Evolutionary conservation across 2,329 filamentous ascomycete species (phyloP), one percentile per base, ranked within the genome.

Genomic region (Penicillium sp.): DNA sequence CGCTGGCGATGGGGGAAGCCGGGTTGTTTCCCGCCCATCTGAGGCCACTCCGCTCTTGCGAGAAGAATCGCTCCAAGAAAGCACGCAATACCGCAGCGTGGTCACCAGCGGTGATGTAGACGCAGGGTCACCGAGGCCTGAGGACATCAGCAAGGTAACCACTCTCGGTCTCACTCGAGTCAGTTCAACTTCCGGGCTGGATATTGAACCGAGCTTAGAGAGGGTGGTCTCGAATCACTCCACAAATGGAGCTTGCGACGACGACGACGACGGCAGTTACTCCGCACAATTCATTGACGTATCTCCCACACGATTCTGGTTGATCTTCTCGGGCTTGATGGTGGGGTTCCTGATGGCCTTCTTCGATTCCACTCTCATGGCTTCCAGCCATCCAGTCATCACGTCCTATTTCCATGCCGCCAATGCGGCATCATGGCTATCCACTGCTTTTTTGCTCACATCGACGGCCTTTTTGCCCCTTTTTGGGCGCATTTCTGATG

Each of bases 351-450:
- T 86, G 55, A 69, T 77, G 48, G 73, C 69, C 8, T 84, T 78
- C 66, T 92, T 92, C 64, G 89, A 92, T 74, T 81, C 82, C 10
- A 92, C 88, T 4, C 81, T 92, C 58, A 91, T 92, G 88, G 88
- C 88, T 4, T 90, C 87, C 2, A 86, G 81, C 38, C 89, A 94
- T 68, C 88, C 89, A 0, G 87, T 89, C 51, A 90, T 92, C 55
- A 91, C 88, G 0, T 90, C 87, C 0, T 84, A 92, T 68, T 92
- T 92, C 69, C 76, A 85, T 54, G 82, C 87, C 44, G 88, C 88
- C 28, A 90, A 92, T 68, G 84, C 84, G 42, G 89, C 89, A 3
- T 90, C 88, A 2, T 94, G 89, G 89, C 77, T 92, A 4, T 90
- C 88, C 1, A 92, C 89, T 0, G 83, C 87, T 0, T 92, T 91